Evolutionary conservation across 345 rosid genomes (phyloP), one percentile per base, ranked within the genome.

Genomic region (Firmiana major): DNA sequence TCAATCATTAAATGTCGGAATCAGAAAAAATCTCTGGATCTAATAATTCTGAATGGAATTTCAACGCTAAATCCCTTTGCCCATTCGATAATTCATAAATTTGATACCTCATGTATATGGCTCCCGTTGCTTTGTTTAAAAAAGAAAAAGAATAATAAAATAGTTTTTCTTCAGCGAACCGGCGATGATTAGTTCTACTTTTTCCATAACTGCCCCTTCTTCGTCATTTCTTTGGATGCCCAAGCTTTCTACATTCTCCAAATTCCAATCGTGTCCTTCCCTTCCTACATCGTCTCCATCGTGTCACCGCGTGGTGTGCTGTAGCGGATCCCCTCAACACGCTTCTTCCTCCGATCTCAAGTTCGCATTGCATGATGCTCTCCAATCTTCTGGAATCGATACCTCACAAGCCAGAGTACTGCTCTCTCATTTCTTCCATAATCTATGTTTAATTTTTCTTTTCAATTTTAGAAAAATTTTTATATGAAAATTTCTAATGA

Each of bases 331-430:
- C 17, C 62, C 40, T 46, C 78, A 24, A 15, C 7, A 4, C 36
- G 48, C 71, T 17, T 13, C 48, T 9, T 38, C 78, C 48, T 7
- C 46, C n/a, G 83, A 77, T 4, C 59, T 82, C 31, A 71, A 77
- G 7, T 79, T 73, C 22, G 76, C 64, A 46, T 62, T 77, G 46
- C 80, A 77, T 9, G 68, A 77, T 60, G 75, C 59, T 58, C 80
- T 77, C 12, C 69, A 70, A 10, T 68, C 80, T 7, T 40, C 75
- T 45, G 80, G 80, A 69, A 58, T 57, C 49, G 70, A 77, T 2
- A 69, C 75, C 9, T 69, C 69, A 58, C 67, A 58, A 51, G 75
- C 80, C 55, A 77, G 75, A 53, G 80, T 77, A 45, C 11, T 76
- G 13, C 11, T 26, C 0, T 65, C 65, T 22, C 22, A 13, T 24